Evolutionary conservation across 1,139 yeast genomes (phyloP).

Genomic region (Kodamaea fungicola): DNA sequence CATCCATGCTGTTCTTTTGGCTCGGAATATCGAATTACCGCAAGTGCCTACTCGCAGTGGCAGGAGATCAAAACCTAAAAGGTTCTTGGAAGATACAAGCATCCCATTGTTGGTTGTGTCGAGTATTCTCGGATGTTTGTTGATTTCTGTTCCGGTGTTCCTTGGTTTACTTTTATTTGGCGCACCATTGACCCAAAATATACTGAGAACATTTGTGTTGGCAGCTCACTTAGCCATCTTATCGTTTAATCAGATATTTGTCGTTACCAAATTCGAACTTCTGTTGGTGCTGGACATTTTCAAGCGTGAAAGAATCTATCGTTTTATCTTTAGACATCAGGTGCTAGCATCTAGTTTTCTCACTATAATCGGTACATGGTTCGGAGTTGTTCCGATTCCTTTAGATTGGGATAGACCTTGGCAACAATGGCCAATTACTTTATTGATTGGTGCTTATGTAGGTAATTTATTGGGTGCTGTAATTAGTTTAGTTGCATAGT

Average conservation of each 20-base stretch:
- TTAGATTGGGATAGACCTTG: constrained; percentile 97
- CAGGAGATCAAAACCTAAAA: constrained; percentile 14
- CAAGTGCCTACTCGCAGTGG: background rate
- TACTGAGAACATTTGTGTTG: constrained; percentile 59
- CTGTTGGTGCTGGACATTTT: constrained; percentile 24
- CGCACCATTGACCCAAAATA: constrained; percentile 66
- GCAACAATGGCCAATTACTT: constrained; percentile 97
- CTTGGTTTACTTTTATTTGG: constrained; percentile 67
- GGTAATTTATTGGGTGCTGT: constrained; percentile 64
- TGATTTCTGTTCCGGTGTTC: constrained; percentile 53
- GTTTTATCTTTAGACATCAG: constrained; percentile 29
- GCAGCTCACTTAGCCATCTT: constrained; percentile 65
- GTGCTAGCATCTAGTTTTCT: constrained; percentile 43
- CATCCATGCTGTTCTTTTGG: constrained; percentile 25
- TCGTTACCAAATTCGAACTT: constrained; percentile 56
- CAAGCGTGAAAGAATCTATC: constrained; percentile 20
- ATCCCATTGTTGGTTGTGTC: constrained; percentile 31
- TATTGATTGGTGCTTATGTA: constrained; percentile 71
- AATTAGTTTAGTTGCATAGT: constrained; percentile 11
- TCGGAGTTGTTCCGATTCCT: constrained; percentile 91
- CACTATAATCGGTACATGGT: constrained; percentile 76
- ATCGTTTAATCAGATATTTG: constrained; percentile 60
- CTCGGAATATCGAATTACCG: constrained; percentile 8
- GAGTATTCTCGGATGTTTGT: constrained; percentile 37
- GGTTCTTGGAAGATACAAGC: constrained; percentile 23